phyloP scores from a whole-genome alignment of 768 basidiomycete species.

The Mycena albidolilacea region DNA sequence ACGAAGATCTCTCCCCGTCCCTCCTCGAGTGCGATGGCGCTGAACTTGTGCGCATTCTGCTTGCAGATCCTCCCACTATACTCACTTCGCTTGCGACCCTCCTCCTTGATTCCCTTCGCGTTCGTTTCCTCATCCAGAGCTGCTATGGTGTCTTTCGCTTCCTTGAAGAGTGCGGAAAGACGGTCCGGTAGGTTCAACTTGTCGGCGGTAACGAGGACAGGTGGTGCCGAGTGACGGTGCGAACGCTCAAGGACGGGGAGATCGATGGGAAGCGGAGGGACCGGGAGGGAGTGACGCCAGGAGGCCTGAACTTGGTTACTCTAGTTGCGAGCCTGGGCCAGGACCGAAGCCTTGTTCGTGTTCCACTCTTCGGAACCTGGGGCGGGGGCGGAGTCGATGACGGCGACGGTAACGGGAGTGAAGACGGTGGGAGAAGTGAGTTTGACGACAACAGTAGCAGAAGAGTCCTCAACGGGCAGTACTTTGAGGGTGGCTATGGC shows the following conservation, averaged over 20 bases:
- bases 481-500: neutral
- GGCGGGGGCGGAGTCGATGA: neutral
- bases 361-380: conserved; percentile 23
- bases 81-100: no score
- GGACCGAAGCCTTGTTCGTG: neutral
- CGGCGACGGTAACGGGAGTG: neutral
- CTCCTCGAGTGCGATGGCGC: conserved; percentile 11
- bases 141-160: conserved; percentile 9
- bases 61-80: neutral
- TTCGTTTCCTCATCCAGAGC: neutral
- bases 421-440: neutral
- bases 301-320: conserved; percentile 9
- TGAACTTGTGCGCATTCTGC: neutral
- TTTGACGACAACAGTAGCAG: neutral
- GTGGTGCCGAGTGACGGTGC: conserved; percentile 21
- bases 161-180: neutral
- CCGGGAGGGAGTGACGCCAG: conserved; percentile 3
- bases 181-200: neutral
- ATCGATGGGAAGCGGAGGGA: neutral
- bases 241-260: neutral
- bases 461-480: neutral
- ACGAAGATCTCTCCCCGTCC: neutral
- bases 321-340: conserved; percentile 9
- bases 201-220: conserved; percentile 11
- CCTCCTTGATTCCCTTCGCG: neutral